Percentiles rank a stretch among this genome's conserved stretches.
Conservation (phyloP, 495 filamentous ascomycete genomes). For the Trichoderma gamsii region DNA sequence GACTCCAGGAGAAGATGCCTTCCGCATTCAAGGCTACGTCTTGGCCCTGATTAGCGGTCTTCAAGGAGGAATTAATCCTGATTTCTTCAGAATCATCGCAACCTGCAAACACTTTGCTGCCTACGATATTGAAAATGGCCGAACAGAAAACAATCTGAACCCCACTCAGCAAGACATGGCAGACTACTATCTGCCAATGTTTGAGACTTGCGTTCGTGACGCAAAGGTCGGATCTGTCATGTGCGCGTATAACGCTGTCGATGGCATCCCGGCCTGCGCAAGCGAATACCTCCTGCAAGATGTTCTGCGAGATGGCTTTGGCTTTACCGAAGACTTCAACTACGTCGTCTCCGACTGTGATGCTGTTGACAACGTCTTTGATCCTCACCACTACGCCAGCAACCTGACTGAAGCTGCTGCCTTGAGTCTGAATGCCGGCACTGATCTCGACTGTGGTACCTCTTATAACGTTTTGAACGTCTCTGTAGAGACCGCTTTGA, state of each 20-base stretch:
- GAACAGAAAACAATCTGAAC: constrained; percentile 33
- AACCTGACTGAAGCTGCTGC: constrained; percentile 33
- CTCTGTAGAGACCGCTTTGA: constrained; percentile 25
- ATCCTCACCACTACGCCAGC: constrained; percentile 32
- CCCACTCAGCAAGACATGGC: constrained; percentile 39
- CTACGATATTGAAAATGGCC: constrained; percentile 54
- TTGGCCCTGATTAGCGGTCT: constrained; percentile 55
- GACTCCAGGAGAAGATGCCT: constrained; percentile 49
- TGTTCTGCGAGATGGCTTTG: constrained; percentile 44
- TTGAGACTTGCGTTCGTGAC: constrained; percentile 42
- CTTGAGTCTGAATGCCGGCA: constrained; percentile 31
- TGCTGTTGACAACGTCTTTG: constrained; percentile 34
- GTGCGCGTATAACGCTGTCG: constrained; percentile 41
- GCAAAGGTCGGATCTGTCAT: constrained; percentile 42
- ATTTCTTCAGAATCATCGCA: constrained; percentile 44
- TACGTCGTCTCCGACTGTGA: constrained; percentile 43
- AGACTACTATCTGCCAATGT: constrained; percentile 45
- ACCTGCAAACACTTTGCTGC: constrained; percentile 62
- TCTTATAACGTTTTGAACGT: constrained; percentile 21
- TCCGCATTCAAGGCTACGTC: constrained; percentile 50
- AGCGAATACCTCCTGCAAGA: constrained; percentile 35
- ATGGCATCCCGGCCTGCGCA: constrained; percentile 42
- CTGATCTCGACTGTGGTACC: constrained; percentile 29
- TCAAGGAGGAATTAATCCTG: constrained; percentile 38
- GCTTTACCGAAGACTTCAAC: constrained; percentile 32